Conservation (phyloP, 805 yeast genomes). For the Wickerhamomyces rabaulensis region DNA sequence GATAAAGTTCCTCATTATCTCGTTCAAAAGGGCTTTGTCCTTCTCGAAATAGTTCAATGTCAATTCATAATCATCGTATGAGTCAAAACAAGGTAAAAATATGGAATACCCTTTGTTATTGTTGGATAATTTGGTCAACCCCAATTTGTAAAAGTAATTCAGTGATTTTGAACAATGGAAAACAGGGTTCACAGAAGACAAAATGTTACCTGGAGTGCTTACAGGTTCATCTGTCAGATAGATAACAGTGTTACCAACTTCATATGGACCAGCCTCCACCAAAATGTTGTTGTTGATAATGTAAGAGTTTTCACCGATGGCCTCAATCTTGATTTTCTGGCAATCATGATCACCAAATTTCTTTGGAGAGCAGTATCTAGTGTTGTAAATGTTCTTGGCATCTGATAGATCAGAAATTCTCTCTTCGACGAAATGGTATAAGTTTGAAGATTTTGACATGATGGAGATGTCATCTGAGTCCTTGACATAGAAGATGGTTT, state of each 20-base stretch:
- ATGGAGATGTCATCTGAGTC: slow-evolving; percentile 24
- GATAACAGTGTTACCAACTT: slow-evolving; percentile 61
- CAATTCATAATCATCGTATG: slow-evolving; percentile 65
- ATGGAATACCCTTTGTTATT: slow-evolving; percentile 66
- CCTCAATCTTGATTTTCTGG: slow-evolving; percentile 48
- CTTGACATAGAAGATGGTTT: slow-evolving; percentile 57
- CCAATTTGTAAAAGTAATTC: slow-evolving; percentile 46
- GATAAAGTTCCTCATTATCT: slow-evolving; percentile 52
- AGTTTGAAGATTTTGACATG: slow-evolving; percentile 31
- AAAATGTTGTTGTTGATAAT: slow-evolving; percentile 52
- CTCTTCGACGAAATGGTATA: slow-evolving; percentile 62
- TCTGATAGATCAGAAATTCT: slow-evolving; percentile 28
- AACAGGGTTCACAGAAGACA: slow-evolving; percentile 59
- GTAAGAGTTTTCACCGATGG: slow-evolving; percentile 25
- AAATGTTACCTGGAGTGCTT: slow-evolving; percentile 57
- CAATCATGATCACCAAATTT: slow-evolving; percentile 55
- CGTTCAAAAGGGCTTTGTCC: slow-evolving; percentile 45
- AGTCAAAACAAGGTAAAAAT: slow-evolving; percentile 68
- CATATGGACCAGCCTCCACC: slow-evolving; percentile 39
- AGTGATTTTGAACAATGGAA: slow-evolving; percentile 63
- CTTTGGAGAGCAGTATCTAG: slow-evolving; percentile 51
- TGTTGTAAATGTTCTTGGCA: slow-evolving; percentile 33
- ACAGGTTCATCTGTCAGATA: slow-evolving; percentile 59
- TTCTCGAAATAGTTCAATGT: slow-evolving; percentile 51
- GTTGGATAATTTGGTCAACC: slow-evolving; percentile 45